Conservation (phyloP, 495 filamentous ascomycete species). For the Antarctomyces pellizariae region DNA sequence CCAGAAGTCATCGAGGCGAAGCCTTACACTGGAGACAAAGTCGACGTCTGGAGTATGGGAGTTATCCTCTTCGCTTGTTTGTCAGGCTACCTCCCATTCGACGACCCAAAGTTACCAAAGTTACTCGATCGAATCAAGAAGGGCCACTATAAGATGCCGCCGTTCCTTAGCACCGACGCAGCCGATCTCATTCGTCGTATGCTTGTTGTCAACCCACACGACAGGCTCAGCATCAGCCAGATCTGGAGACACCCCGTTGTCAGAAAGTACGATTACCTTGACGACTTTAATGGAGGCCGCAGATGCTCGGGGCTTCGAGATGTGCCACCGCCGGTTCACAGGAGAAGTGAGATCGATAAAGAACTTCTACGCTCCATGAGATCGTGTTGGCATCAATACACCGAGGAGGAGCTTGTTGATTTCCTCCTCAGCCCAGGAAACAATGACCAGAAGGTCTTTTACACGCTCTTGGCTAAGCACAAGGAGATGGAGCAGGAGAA, state of each 20-base stretch:
- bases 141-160: constrained; percentile 50
- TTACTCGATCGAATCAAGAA: constrained; percentile 44
- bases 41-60: constrained; percentile 89
- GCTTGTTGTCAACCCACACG: constrained; percentile 44
- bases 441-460: constrained; percentile 82
- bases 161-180: constrained; percentile 42
- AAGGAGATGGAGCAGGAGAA: constrained; percentile 65
- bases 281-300: constrained; percentile 20
- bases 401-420: constrained; percentile 42
- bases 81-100: constrained; percentile 60
- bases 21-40: constrained; percentile 57
- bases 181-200: constrained; percentile 55
- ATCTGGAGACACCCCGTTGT: constrained; percentile 75
- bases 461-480: constrained; percentile 59
- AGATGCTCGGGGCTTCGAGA: too few species aligned
- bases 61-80: constrained; percentile 75
- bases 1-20: constrained; percentile 60
- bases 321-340: constrained; percentile 14
- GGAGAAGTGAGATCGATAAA: constrained; percentile 39
- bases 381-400: constrained; percentile 67
- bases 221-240: constrained; percentile 48
- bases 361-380: constrained; percentile 66
- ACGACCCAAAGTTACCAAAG: constrained; percentile 28
- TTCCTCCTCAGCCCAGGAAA: constrained; percentile 34
- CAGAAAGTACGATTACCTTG: constrained; percentile 51